phyloP scores from a whole-genome alignment of 108 stramenopile species.

The Fistulifera solaris region DNA sequence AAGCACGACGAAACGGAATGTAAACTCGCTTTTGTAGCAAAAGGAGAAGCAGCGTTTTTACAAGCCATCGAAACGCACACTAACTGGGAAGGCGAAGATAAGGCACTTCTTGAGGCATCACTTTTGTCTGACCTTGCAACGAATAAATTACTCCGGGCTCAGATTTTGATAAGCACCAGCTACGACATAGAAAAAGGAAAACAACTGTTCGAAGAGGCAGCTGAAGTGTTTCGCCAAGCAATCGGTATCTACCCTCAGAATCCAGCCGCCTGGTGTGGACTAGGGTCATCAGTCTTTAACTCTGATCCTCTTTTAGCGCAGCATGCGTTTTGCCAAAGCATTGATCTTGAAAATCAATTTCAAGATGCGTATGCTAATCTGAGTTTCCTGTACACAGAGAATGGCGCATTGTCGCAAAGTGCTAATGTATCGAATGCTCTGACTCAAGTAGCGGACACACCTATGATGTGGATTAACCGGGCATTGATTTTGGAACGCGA shows the following conservation, averaged over 20 bases:
- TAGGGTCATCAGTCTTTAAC: constrained; percentile 40
- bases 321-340: constrained; percentile 53
- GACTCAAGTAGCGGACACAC: constrained; percentile 63
- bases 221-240: constrained; percentile 19
- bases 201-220: constrained; percentile 14
- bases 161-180: constrained; percentile 15
- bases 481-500: constrained; percentile 48
- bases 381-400: constrained; percentile 46
- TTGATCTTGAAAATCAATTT: constrained; percentile 43
- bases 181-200: neutral
- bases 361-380: constrained; percentile 60
- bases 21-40: neutral
- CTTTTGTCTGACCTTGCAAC: constrained; percentile 38
- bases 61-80: constrained; percentile 15
- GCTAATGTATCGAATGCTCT: constrained; percentile 38
- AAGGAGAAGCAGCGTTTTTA: constrained; percentile 40
- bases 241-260: constrained; percentile 16
- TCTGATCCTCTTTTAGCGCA: constrained; percentile 52
- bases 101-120: constrained; percentile 22
- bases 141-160: constrained; percentile 55
- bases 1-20: neutral
- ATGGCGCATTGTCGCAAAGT: constrained; percentile 23
- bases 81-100: constrained; percentile 12
- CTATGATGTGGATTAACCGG: constrained; percentile 76
- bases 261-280: constrained; percentile 62